Evolutionary conservation across 2,329 filamentous ascomycete genomes (phyloP).

Genomic region (Mariannaea sp.): DNA sequence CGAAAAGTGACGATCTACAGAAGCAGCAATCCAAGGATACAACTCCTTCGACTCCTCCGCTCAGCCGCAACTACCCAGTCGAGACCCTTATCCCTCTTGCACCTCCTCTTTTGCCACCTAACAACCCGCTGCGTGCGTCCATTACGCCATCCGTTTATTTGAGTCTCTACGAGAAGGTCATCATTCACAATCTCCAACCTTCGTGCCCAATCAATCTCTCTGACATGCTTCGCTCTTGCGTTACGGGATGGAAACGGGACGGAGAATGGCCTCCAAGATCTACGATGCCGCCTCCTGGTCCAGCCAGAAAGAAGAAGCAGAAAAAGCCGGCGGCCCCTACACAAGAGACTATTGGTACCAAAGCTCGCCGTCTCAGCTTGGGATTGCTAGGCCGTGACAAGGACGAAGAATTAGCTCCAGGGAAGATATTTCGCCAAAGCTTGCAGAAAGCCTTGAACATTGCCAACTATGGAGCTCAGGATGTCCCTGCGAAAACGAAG

Average conservation of each 20-base stretch:
- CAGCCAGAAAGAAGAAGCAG: slow-evolving; percentile 46
- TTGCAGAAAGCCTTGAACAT: slow-evolving; percentile 53
- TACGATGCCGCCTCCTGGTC: slow-evolving; percentile 49
- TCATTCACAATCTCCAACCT: slow-evolving; percentile 78
- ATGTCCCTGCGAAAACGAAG: slow-evolving; percentile 23
- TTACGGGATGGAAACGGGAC: slow-evolving; percentile 89
- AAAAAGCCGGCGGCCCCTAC: slow-evolving; percentile 29
- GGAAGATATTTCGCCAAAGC: slow-evolving; percentile 52
- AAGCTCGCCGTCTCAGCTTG: slow-evolving; percentile 52
- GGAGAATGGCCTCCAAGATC: slow-evolving; percentile 81
- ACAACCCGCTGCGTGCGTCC: slow-evolving; percentile 76
- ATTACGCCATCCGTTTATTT: slow-evolving; percentile 77
- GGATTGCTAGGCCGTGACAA: slow-evolving; percentile 51
- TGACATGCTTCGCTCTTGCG: slow-evolving; percentile 79
- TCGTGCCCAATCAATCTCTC: slow-evolving; percentile 85
- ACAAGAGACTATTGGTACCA: slow-evolving; percentile 34
- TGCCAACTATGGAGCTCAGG: slow-evolving; percentile 33
- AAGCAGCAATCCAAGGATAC: slow-evolving; percentile 43
- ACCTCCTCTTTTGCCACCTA: slow-evolving; percentile 71
- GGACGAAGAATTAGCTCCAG: slow-evolving; percentile 40
- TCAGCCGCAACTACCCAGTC: slow-evolving; percentile 51
- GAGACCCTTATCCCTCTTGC: slow-evolving; percentile 73
- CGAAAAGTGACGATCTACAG: slow-evolving; percentile 44
- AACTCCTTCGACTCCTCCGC: slow-evolving; percentile 35
- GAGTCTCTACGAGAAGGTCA: slow-evolving; percentile 88